Percentiles rank a stretch among this genome's conserved stretches.
Conservation (phyloP, 257 asterid species). For the Craterostigma plantagineum region DNA sequence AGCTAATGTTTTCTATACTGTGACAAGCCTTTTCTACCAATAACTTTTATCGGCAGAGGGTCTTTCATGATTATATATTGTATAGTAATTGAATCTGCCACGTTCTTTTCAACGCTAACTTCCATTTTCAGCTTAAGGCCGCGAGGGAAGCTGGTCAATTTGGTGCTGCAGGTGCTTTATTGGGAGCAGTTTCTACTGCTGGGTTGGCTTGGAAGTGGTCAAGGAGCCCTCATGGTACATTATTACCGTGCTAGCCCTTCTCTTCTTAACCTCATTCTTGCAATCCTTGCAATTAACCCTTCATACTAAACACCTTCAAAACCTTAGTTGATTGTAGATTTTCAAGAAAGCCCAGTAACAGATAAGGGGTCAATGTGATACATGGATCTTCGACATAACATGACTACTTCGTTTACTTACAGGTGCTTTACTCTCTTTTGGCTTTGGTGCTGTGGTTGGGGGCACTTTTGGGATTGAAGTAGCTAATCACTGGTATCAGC, state of each 20-base stretch:
- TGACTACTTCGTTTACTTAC: conserved; percentile 4
- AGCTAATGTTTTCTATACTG: no score
- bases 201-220: conserved; percentile 73
- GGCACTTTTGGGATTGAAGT: conserved; percentile 65
- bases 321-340: background rate
- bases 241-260: background rate
- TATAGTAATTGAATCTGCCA: background rate
- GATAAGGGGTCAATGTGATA: no score
- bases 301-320: no score
- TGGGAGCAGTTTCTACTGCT: conserved; percentile 66
- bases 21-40: no score
- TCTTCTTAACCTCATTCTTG: background rate
- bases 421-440: conserved; percentile 69
- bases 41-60: no score
- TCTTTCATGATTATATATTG: background rate
- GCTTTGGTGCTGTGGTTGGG: conserved; percentile 61
- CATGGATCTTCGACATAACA: background rate
- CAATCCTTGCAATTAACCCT: no score
- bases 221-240: conserved; percentile 69
- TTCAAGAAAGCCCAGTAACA: conserved; percentile 2
- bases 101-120: background rate
- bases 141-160: conserved; percentile 51
- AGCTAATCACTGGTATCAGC: conserved; percentile 67
- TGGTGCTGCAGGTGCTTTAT: conserved; percentile 51
- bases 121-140: conserved; percentile 53